These are phyloP conservation scores for Halenospora varia DNA, from an alignment of 495 filamentous ascomycete species.

Conservation along the genomic window DNA sequence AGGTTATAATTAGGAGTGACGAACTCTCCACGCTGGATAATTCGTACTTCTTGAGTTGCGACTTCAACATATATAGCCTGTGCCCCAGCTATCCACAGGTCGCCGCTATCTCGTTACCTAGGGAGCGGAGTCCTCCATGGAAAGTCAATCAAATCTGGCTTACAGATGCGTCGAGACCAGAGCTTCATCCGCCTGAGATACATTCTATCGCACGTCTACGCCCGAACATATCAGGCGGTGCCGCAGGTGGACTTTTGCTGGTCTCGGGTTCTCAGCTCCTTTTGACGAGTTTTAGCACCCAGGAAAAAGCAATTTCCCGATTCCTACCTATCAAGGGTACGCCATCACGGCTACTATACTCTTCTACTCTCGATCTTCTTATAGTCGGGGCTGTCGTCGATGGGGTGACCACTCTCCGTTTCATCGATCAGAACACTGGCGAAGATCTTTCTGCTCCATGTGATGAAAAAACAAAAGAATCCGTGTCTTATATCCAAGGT, in stretches of 20 bases:
- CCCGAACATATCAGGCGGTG: slow-evolving; percentile 7
- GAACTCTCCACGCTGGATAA: background rate
- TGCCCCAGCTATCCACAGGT: background rate
- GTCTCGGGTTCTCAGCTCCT: slow-evolving; percentile 38
- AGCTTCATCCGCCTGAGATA: slow-evolving; percentile 18
- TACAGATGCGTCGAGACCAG: slow-evolving; percentile 15
- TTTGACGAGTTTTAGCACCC: slow-evolving; percentile 43
- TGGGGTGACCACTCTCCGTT: slow-evolving; percentile 35
- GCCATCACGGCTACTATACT: slow-evolving; percentile 52
- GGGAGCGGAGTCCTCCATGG: background rate
- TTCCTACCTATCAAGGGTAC: slow-evolving; percentile 42
- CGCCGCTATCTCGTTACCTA: background rate
- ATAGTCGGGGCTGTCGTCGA: slow-evolving; percentile 43
- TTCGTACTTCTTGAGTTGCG: slow-evolving; percentile 21
- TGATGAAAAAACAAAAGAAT: slow-evolving; percentile 27
- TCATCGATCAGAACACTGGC: slow-evolving; percentile 45
- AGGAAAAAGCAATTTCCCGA: slow-evolving; percentile 47
- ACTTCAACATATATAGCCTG: slow-evolving; percentile 17
- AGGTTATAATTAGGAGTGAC: slow-evolving; percentile 11
- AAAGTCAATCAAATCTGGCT: slow-evolving; percentile 23
- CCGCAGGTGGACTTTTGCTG: slow-evolving; percentile 13
- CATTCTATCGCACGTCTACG: slow-evolving; percentile 7
- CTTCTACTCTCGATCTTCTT: slow-evolving; percentile 42
- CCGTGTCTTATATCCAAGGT: slow-evolving; percentile 34
- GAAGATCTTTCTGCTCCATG: slow-evolving; percentile 36